Evolutionary conservation across 179 eudicot species (phyloP).

Genomic region (Corrigiola litoralis): DNA sequence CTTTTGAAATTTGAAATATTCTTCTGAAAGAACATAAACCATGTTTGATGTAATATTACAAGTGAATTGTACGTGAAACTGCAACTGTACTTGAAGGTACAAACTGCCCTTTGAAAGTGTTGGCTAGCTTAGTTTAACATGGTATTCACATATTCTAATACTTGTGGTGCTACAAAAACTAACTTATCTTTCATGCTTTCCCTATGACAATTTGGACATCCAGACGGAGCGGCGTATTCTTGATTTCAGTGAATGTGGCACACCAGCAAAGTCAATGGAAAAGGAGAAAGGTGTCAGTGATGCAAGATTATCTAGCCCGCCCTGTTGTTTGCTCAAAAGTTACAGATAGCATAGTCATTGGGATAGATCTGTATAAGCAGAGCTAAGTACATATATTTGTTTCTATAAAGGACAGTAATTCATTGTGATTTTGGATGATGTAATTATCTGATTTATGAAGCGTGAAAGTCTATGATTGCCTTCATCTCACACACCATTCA

Average conservation of each 20-base stretch:
- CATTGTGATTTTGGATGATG: conserved; percentile 2
- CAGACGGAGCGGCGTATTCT: conserved; percentile 77
- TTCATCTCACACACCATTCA: background rate
- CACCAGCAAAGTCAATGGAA: conserved; percentile 45
- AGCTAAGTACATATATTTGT: conserved; percentile 18
- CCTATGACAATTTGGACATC: conserved; percentile 7
- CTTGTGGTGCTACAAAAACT: background rate
- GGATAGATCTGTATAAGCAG: conserved; percentile 4
- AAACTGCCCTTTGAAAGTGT: too few species aligned
- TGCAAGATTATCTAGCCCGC: conserved; percentile 47
- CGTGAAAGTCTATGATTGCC: background rate
- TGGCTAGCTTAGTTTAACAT: too few species aligned
- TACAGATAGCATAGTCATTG: conserved; percentile 41
- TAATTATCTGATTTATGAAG: conserved; percentile 20
- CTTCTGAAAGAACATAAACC: too few species aligned
- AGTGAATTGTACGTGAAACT: too few species aligned
- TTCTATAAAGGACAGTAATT: background rate
- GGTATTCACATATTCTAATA: too few species aligned
- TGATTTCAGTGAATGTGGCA: conserved; percentile 85
- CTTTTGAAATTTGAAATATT: too few species aligned
- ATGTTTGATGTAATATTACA: too few species aligned
- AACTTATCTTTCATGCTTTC: background rate
- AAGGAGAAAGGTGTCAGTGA: conserved; percentile 24
- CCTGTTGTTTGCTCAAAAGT: conserved; percentile 53
- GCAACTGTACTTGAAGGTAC: too few species aligned